Evolutionary conservation across 2,329 filamentous ascomycete genomes (phyloP), one percentile per base, ranked within the genome.

Genomic region (Sporothrix euskadiensis): DNA sequence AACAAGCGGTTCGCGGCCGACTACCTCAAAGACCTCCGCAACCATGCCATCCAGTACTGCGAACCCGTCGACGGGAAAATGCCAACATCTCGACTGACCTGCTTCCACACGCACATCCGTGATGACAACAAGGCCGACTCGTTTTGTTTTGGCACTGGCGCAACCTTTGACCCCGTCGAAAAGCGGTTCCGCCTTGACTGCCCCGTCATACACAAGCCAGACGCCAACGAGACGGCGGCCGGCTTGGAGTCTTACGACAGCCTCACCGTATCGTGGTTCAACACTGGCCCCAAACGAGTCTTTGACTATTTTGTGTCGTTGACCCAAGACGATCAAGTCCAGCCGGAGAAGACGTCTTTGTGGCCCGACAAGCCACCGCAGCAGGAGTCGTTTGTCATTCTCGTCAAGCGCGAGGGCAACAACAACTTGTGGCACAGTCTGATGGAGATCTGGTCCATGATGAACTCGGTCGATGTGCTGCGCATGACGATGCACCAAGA

Each of bases 371-470:
- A 59, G 8, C n/a, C 32, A 6, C 7, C 19, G 12, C 14, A 19
- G 16, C 41, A 30, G 3, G 52, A 39, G n/a, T n/a, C 63, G 26
- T 66, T 74, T 47, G 26, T 71, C 2, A 39, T 77, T 30, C 73
- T 77, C 12, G 74, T 76, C n/a, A 74, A 75, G 65, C 76, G 76
- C 22, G 76, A 77, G 41, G 73, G 73, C 52, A 63, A 65, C 63
- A 61, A 49, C 56, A 75, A 76, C 56, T 39, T 75, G 22, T 77
- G 76, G 75, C 76, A 76, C 69, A 74, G 41, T 14, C 63, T 77
- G 19, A 76, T 77, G 75, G 75, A 77, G 66, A 74, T 77, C 49
- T 74, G 70, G 75, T 73, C 74, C 12, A 71, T 75, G 73, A 71
- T 69, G 41, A 69, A 70, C 73, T 74, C 76, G 3, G 22, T 77